Base-by-base conservation (phyloP, 305 asterid species). In the Fraxinus platypoda region DNA sequence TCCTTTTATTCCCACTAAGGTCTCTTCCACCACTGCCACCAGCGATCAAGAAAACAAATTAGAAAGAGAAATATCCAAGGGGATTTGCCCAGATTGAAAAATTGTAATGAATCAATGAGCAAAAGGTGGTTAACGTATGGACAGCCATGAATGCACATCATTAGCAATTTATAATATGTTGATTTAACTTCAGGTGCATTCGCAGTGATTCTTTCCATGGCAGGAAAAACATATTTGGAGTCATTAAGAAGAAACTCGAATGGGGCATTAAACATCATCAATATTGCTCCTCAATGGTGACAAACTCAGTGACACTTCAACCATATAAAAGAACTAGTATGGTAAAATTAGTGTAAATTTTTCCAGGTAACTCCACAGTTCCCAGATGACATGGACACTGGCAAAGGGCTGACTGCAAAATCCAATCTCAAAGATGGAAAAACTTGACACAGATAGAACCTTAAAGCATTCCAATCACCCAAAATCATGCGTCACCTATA, bases 11-110 rank as follows among this genome's bases (percentile, higher is more conserved):
- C 83, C 98, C 98, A 78, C 92, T 90, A 7, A 93, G 90, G 82
- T 95, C 97, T 75, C 98, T 93, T 72, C 98, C 98, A 74, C 98
- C 98, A 87, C 98, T 93, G 90, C 79, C 85, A 84, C 25, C 81
- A 86, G 34, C 71, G 84, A 81, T 78, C 83, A 84, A 84, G 73
- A 85, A 76, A 64, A 75, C 77, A 8, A 66, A 76, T 35, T 75
- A 41, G 79, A 49, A 66, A 46, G 59, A 77, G 4, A 57, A 77
- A 59, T 57, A 76, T 37, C 71, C 74, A 74, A 11, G 12, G 66
- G 46, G 15, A 13, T 75, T 49, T 8, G 49, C 41, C 54, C 28
- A 82, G 43, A 66, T 59, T 77, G 6, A 38, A 82, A 41, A 68
- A 35, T 12, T 72, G 43, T 26, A 21, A 46, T 11, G 30, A 13